Evolutionary conservation across 768 basidiomycete genomes (phyloP).

Genomic region (Trametes punicea): DNA sequence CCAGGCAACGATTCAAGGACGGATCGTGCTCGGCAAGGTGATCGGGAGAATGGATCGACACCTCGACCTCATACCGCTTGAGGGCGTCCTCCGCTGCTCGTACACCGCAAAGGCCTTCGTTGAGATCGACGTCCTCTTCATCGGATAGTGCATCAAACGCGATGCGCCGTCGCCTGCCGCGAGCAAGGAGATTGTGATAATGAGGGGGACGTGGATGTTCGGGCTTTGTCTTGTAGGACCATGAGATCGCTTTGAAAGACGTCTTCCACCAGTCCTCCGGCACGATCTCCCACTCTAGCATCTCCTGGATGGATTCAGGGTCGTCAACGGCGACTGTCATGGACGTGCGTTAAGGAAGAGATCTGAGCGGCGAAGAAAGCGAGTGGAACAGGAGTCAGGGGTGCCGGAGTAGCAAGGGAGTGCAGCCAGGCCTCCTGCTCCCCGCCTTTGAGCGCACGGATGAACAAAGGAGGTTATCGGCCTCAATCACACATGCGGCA

Average conservation of each 20-base stretch:
- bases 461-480: constrained; percentile 19
- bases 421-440: constrained; percentile 4
- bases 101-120: constrained; percentile 22
- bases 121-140: constrained; percentile 22
- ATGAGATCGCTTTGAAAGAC: constrained; percentile 19
- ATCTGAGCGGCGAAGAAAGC: background rate
- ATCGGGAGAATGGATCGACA: constrained; percentile 20
- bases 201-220: constrained; percentile 19
- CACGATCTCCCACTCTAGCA: constrained; percentile 16
- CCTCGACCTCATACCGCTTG: constrained; percentile 25
- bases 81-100: constrained; percentile 23
- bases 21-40: background rate
- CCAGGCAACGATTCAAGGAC: background rate
- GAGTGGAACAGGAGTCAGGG: constrained; percentile 9
- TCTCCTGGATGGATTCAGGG: background rate
- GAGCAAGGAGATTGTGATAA: constrained; percentile 22
- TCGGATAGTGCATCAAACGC: background rate
- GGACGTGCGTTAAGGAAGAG: background rate
- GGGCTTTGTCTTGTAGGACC: constrained; percentile 20
- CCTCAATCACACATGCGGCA: constrained; percentile 21
- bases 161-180: constrained; percentile 12
- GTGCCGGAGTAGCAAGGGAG: constrained; percentile 5
- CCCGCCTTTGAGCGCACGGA: constrained; percentile 15
- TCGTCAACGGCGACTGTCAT: background rate
- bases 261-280: constrained; percentile 21